Percentiles rank a stretch among this genome's conserved stretches.
Evolutionary conservation across 2,329 filamentous ascomycete species (phyloP).

Genomic region (Colletotrichum sp.): DNA sequence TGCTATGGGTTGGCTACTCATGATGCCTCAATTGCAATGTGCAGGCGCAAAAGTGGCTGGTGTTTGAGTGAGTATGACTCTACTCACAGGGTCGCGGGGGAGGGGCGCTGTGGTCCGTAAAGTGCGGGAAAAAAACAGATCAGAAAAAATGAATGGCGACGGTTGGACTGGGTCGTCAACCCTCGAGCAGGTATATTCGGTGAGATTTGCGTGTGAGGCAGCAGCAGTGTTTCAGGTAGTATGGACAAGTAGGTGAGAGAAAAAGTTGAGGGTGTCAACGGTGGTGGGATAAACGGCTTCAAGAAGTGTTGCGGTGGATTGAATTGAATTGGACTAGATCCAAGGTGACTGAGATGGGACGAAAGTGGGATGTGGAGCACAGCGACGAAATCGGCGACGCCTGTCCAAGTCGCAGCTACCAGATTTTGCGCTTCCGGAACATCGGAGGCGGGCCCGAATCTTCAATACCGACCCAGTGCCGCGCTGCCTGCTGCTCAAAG

Average conservation of each 20-base stretch:
- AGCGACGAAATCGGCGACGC: conserved; percentile 21
- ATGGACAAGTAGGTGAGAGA: not conserved
- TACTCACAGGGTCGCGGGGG: not conserved
- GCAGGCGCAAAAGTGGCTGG: not conserved
- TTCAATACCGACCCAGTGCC: not conserved
- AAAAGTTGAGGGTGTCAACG: not conserved
- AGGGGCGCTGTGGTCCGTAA: conserved; percentile 1
- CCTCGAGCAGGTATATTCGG: not conserved
- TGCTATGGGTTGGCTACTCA: conserved; percentile 20
- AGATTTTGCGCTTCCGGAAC: conserved; percentile 18
- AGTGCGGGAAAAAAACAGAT: conserved; percentile 4
- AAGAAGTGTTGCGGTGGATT: not conserved
- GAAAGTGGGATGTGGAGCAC: conserved; percentile 18
- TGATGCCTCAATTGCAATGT: conserved; percentile 1
- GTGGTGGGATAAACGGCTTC: not conserved
- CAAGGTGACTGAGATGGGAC: conserved; percentile 7
- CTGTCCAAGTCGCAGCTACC: conserved; percentile 11
- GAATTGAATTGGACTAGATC: not conserved
- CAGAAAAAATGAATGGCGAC: conserved; percentile 2
- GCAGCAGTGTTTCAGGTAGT: not conserved
- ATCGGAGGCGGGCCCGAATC: conserved; percentile 16
- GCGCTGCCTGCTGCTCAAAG: not conserved
- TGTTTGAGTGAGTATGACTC: conserved; percentile 8
- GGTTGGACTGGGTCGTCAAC: conserved; percentile 5
- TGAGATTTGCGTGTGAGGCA: not conserved